Evolutionary conservation across 768 basidiomycete genomes (phyloP).

Genomic region (Termitomyces sp.): DNA sequence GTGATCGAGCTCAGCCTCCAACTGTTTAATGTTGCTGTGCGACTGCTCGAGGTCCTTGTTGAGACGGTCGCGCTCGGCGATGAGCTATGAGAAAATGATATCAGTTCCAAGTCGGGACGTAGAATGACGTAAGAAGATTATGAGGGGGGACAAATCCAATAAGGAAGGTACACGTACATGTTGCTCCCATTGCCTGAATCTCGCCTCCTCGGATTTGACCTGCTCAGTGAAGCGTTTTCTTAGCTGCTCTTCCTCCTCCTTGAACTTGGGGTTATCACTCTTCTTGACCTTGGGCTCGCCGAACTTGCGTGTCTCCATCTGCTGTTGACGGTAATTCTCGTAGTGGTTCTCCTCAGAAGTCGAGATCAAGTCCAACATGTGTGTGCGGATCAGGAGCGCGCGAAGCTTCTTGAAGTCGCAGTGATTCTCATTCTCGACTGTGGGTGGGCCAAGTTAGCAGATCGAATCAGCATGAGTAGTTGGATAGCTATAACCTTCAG

Average conservation of each 20-base stretch:
- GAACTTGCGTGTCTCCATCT: constrained; percentile 99
- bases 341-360: constrained; percentile 96
- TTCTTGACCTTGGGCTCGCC: constrained; percentile 99
- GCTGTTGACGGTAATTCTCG: constrained; percentile 95
- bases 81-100: constrained; percentile 57
- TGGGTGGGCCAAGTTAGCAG: not conserved
- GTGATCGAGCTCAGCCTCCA: constrained; percentile 88
- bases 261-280: constrained; percentile 99
- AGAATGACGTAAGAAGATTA: not conserved
- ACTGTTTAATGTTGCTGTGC: constrained; percentile 85
- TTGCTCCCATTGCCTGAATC: constrained; percentile 99
- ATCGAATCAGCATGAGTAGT: not conserved
- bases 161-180: constrained; percentile 57
- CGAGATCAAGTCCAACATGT: constrained; percentile 97
- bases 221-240: constrained; percentile 99
- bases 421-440: constrained; percentile 98
- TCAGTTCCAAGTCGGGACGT: not conserved
- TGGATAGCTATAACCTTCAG: constrained; percentile 65
- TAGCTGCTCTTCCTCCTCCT: constrained; percentile 96
- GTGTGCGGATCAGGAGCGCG: constrained; percentile 91
- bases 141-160: not conserved
- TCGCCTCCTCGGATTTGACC: constrained; percentile 96
- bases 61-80: constrained; percentile 96
- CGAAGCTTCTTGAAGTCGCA: constrained; percentile 99
- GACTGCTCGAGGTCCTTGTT: constrained; percentile 98